phyloP scores from a whole-genome alignment of 2,329 filamentous ascomycete species.

The Didymellaceae sp. region DNA sequence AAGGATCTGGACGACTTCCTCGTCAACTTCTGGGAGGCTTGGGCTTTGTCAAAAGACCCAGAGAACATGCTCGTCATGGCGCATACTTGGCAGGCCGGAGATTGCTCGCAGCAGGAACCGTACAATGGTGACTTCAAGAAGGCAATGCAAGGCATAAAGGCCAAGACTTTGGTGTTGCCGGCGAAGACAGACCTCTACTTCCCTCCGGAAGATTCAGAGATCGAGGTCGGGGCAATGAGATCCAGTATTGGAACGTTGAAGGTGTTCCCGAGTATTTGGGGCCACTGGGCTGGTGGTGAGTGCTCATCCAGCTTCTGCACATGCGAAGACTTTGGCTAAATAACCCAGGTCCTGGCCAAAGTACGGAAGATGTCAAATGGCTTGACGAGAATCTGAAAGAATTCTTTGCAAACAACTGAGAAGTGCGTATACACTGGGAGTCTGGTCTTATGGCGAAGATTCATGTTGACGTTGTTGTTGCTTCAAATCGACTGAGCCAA shows the following conservation, averaged over 20 bases:
- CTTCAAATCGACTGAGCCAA: slow-evolving; percentile 24
- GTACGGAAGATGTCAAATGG: slow-evolving; percentile 73
- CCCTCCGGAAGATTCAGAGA: slow-evolving; percentile 78
- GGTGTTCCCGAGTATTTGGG: slow-evolving; percentile 68
- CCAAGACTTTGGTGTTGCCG: slow-evolving; percentile 74
- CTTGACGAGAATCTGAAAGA: slow-evolving; percentile 66
- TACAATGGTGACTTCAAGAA: slow-evolving; percentile 71
- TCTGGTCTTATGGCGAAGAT: neutral
- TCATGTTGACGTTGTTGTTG: slow-evolving; percentile 7
- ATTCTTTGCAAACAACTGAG: slow-evolving; percentile 54
- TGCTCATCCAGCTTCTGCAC: slow-evolving; percentile 11
- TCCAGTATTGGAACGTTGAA: slow-evolving; percentile 62
- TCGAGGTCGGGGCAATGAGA: slow-evolving; percentile 71
- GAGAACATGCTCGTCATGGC: slow-evolving; percentile 79
- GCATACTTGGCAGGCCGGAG: slow-evolving; percentile 78
- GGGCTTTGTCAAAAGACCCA: slow-evolving; percentile 75
- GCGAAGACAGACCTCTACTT: slow-evolving; percentile 81
- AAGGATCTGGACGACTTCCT: slow-evolving; percentile 76
- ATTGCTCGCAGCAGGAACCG: slow-evolving; percentile 71
- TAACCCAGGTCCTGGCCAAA: slow-evolving; percentile 68
- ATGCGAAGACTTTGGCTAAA: slow-evolving; percentile 13
- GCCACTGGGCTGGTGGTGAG: slow-evolving; percentile 62
- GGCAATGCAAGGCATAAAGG: slow-evolving; percentile 70
- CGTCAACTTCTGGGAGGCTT: slow-evolving; percentile 76
- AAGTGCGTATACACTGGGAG: neutral